A percentile compares a stretch with the other conserved stretches of the same genome.
Evolutionary conservation across 352 stramenopile species (phyloP).

Genomic region (Phytophthora palmivora): DNA sequence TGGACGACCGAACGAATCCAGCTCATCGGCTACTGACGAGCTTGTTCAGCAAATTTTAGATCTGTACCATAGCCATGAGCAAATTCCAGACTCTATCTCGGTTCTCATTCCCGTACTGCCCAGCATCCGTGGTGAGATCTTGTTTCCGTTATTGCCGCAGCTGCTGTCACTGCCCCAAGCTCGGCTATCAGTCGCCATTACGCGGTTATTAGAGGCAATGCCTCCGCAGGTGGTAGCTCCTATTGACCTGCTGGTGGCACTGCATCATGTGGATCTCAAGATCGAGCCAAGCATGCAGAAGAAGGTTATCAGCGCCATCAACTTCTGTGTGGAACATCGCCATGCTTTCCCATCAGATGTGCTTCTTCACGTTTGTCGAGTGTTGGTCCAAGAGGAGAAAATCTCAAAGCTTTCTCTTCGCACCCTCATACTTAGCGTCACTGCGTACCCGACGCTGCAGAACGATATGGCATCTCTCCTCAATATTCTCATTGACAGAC

Average conservation of each 20-base stretch:
- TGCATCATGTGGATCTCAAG: constrained; percentile 83
- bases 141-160: constrained; percentile 70
- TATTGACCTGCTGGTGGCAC: constrained; percentile 73
- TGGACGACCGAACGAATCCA: constrained; percentile 44
- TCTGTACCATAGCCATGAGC: constrained; percentile 62
- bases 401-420: constrained; percentile 77
- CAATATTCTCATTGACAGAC: constrained; percentile 55
- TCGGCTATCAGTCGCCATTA: constrained; percentile 73
- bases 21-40: constrained; percentile 41
- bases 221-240: constrained; percentile 70
- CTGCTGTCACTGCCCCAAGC: constrained; percentile 61
- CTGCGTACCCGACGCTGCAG: constrained; percentile 70
- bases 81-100: constrained; percentile 69
- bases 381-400: constrained; percentile 63
- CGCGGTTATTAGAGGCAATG: constrained; percentile 74
- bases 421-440: constrained; percentile 83
- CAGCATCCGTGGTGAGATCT: constrained; percentile 55
- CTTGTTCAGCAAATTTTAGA: constrained; percentile 70
- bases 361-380: constrained; percentile 69
- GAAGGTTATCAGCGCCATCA: constrained; percentile 78
- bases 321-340: constrained; percentile 81
- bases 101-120: constrained; percentile 76
- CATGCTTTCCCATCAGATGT: constrained; percentile 83
- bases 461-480: constrained; percentile 68
- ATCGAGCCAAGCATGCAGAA: constrained; percentile 77